A percentile compares a stretch with the other conserved stretches of the same genome.
These are phyloP conservation scores for Clarireedia paspali DNA, from an alignment of 2,329 filamentous ascomycete species.

Conservation along the genomic window DNA sequence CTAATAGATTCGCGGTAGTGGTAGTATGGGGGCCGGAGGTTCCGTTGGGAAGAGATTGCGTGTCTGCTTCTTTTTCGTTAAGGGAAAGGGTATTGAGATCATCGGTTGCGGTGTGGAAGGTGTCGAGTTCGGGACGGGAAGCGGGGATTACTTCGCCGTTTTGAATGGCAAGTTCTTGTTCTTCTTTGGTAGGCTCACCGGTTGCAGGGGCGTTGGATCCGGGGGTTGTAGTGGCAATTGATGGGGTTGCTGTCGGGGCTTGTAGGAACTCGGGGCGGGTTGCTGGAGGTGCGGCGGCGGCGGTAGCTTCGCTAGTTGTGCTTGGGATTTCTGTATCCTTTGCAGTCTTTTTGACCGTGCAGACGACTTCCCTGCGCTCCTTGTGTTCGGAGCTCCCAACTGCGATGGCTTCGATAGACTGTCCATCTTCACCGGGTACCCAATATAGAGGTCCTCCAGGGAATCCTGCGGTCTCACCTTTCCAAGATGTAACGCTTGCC, in stretches of 20 bases:
- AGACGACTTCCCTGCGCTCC: conserved; percentile 35
- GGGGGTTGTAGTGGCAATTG: conserved; percentile 1
- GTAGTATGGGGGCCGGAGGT: neutral
- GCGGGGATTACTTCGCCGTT: conserved; percentile 17
- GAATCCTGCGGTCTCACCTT: conserved; percentile 42
- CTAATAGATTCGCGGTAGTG: neutral
- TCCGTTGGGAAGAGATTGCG: conserved; percentile 9
- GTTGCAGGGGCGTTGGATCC: neutral
- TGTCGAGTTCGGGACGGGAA: conserved; percentile 18
- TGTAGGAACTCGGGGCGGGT: conserved; percentile 8
- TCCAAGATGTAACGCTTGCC: conserved; percentile 43
- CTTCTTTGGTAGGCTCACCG: neutral
- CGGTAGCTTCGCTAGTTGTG: neutral
- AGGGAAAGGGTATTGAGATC: conserved; percentile 10
- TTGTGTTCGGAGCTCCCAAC: conserved; percentile 41
- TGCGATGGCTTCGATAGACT: conserved; percentile 44
- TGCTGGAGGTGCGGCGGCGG: neutral
- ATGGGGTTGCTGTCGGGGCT: conserved; percentile 11
- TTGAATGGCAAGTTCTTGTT: conserved; percentile 8
- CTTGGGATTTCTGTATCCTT: neutral
- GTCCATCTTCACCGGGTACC: conserved; percentile 35
- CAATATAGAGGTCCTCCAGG: conserved; percentile 51
- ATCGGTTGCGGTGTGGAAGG: conserved; percentile 22
- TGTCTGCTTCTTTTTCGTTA: conserved; percentile 13
- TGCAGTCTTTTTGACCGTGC: conserved; percentile 14